These are phyloP conservation scores for Citrus medica DNA, from an alignment of 345 rosid genomes.

Conservation along the genomic window DNA sequence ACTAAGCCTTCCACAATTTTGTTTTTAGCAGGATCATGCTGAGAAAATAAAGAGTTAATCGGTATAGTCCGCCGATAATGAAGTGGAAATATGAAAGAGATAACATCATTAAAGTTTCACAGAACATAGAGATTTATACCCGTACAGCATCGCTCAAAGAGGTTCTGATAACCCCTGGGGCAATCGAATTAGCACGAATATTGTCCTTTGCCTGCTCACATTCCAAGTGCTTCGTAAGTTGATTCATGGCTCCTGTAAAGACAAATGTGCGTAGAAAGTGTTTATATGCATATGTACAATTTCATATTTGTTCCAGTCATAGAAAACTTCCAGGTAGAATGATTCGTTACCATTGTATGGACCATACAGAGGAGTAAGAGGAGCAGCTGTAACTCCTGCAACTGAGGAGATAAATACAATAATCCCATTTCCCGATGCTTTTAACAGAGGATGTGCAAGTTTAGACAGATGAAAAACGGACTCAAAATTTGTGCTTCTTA, in stretches of 20 bases:
- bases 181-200: constrained; percentile 37
- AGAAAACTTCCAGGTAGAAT: background rate
- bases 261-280: background rate
- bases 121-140: background rate
- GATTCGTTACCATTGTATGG: background rate
- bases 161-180: constrained; percentile 38
- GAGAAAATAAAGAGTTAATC: too few species aligned
- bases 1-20: too few species aligned
- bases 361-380: background rate
- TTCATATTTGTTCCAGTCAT: background rate
- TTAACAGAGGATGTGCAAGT: constrained; percentile 41
- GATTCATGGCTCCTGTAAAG: constrained; percentile 39
- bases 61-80: too few species aligned
- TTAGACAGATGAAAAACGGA: constrained; percentile 23
- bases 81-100: too few species aligned
- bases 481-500: background rate
- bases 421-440: constrained; percentile 40
- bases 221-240: constrained; percentile 43
- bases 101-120: background rate
- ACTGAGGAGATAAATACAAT: constrained; percentile 13
- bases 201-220: constrained; percentile 48
- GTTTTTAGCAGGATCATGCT: too few species aligned
- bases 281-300: background rate
- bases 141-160: background rate
- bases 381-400: background rate